These are phyloP conservation scores for Saccharomycopsis microspora DNA, from an alignment of 805 yeast genomes.

Conservation along the genomic window DNA sequence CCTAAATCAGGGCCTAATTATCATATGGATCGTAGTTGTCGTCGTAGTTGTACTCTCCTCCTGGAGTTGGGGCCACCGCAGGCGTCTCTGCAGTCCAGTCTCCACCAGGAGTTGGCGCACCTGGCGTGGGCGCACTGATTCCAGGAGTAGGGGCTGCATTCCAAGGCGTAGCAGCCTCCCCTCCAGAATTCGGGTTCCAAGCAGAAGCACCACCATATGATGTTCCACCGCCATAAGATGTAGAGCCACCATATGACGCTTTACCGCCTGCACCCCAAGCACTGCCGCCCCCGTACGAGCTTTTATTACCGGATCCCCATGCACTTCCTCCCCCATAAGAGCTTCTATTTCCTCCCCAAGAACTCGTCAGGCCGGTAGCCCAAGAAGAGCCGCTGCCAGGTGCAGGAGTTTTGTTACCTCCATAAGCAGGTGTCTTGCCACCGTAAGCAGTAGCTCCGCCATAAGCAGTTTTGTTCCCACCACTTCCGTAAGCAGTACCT, in stretches of 20 bases:
- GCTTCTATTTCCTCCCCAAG: conserved; percentile 28
- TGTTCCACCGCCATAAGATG: conserved; percentile 19
- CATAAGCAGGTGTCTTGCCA: conserved; percentile 24
- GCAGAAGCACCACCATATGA: conserved; percentile 32
- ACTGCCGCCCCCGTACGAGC: conserved; percentile 26
- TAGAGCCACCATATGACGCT: conserved; percentile 17
- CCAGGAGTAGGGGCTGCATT: conserved; percentile 27
- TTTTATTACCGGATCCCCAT: conserved; percentile 38
- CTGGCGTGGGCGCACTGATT: conserved; percentile 24
- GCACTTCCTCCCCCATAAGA: conserved; percentile 29
- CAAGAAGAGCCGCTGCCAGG: conserved; percentile 20
- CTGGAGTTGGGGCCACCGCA: conserved; percentile 19
- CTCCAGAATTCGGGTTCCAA: conserved; percentile 21
- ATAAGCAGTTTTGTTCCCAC: conserved; percentile 19
- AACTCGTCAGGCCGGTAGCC: conserved; percentile 34
- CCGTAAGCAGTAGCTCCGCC: conserved; percentile 37
- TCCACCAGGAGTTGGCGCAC: conserved; percentile 27
- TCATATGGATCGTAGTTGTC: conserved; percentile 5
- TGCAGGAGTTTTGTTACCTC: conserved; percentile 27
- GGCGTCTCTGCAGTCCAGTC: conserved; percentile 27
- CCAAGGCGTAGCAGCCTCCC: conserved; percentile 26
- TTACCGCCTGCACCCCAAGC: conserved; percentile 22
- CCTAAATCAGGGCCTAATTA: neutral
- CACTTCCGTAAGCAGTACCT: conserved; percentile 31
- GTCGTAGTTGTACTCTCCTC: conserved; percentile 5